These are phyloP conservation scores for Pyrrhoderma lamaoense DNA, from an alignment of 1,284 basidiomycete species.

Conservation along the genomic window DNA sequence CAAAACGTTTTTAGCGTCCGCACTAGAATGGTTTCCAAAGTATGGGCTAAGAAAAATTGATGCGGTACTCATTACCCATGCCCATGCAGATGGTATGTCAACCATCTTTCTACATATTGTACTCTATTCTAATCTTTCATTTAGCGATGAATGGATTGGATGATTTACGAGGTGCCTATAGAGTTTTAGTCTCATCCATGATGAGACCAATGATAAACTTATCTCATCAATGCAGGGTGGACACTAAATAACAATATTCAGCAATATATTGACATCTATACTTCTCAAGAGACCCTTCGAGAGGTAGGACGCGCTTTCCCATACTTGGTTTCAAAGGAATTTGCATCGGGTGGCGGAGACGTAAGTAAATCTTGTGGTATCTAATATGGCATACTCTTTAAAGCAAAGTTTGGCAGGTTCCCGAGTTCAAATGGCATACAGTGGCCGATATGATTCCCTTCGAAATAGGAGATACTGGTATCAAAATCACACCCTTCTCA, in stretches of 20 bases:
- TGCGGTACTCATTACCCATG: conserved; percentile 72
- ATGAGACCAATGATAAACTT: conserved; percentile 10
- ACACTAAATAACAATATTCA: conserved; percentile 64
- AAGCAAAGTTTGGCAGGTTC: conserved; percentile 61
- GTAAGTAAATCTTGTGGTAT: conserved; percentile 34
- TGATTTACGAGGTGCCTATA: conserved; percentile 59
- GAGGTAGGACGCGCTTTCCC: conserved; percentile 67
- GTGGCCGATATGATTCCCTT: conserved; percentile 59
- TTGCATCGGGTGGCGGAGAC: conserved; percentile 73
- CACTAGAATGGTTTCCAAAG: conserved; percentile 75
- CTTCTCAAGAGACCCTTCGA: conserved; percentile 54
- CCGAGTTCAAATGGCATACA: conserved; percentile 74
- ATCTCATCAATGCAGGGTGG: conserved; percentile 48
- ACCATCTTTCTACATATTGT: background rate
- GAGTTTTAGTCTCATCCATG: conserved; percentile 3
- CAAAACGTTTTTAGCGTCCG: conserved; percentile 72
- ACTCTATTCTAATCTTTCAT: conserved; percentile 5
- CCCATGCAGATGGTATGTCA: conserved; percentile 62
- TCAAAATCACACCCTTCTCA: conserved; percentile 58
- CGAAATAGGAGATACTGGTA: conserved; percentile 54
- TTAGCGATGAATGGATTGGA: conserved; percentile 78
- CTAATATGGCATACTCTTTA: too few relatives aligned
- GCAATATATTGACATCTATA: conserved; percentile 64
- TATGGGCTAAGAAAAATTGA: conserved; percentile 68
- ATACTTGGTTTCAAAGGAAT: conserved; percentile 68